Base-by-base conservation (phyloP, 2,329 filamentous ascomycete species). In the Chaetomium globosum region DNA sequence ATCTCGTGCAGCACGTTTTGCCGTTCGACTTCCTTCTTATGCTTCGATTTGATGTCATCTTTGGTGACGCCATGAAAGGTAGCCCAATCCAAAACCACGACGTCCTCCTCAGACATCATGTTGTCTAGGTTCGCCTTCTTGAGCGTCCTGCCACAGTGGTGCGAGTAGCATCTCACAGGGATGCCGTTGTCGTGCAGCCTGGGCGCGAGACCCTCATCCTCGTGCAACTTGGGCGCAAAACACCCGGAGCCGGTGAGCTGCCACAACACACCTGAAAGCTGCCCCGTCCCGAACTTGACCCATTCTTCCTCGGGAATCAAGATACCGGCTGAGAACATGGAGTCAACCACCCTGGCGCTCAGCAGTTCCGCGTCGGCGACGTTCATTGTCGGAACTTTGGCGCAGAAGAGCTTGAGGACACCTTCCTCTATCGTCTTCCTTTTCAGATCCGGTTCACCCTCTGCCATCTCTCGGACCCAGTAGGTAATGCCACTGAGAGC, bases 301-400 rank as follows among this genome's bases (percentile, higher is more conserved):
- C 96, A 99, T 79, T 99, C 96, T 76, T 99, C 95, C 39, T 97
- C 94, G 16, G 89, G 88, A 5, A 96, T 81, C 36, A 99, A 80
- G 12, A 92, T 91, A 48, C 88, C 89, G 9, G 89, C 87, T 28
- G 86, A 83, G 69, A 94, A 85, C 91, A 99, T 95, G 55, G 89
- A 86, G 62, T 87, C 82, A 2, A 96, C 88, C 0, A 97, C 91
- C 49, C 87, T 87, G 65, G 86, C 85, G 67, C 91, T 92, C 59
- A 99, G 82, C 0, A 89, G 89, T 75, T 99, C 95, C 0, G 95
- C 95, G 80, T 99, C 96, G 6, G 94, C 93, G 51, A 95, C 94
- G 72, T 99, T 98, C 92, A 99, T 97, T 0, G 93, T 99, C 0
- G 95, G 93, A 0, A 99, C 93, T 77, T 97, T 98, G 78, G 91